These are phyloP conservation scores for Vaccinium corymbosum DNA, from an alignment of 148 eudicot species.

Conservation along the genomic window DNA sequence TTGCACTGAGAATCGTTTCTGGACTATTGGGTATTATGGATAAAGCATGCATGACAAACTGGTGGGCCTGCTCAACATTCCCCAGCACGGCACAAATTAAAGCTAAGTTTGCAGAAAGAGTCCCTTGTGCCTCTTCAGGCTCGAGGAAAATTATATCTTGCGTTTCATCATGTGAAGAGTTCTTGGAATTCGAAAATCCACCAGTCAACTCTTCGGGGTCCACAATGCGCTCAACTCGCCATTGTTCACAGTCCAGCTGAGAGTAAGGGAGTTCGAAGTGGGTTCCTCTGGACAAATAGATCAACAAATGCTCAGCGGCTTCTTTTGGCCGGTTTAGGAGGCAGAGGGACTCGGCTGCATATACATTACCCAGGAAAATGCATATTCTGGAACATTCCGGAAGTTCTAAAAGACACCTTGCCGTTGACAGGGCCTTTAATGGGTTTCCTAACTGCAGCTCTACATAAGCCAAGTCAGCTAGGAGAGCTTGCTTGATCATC, in stretches of 20 bases:
- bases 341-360: conserved; percentile 90
- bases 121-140: conserved; percentile 63
- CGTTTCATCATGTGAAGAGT: conserved; percentile 32
- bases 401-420: conserved; percentile 52
- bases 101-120: conserved; percentile 63
- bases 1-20: conserved; percentile 60
- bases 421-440: conserved; percentile 55
- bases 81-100: conserved; percentile 53
- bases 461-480: conserved; percentile 69
- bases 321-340: conserved; percentile 67
- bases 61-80: conserved; percentile 60
- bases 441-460: conserved; percentile 76
- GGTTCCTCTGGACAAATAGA: conserved; percentile 46
- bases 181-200: conserved; percentile 22
- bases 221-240: conserved; percentile 44
- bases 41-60: conserved; percentile 44
- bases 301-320: conserved; percentile 70
- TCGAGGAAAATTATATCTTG: conserved; percentile 21
- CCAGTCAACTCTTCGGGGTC: conserved; percentile 56
- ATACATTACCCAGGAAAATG: conserved; percentile 56
- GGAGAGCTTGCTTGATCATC: conserved; percentile 68
- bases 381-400: conserved; percentile 63
- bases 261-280: conserved; percentile 57
- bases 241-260: conserved; percentile 61
- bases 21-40: conserved; percentile 47